Base-by-base conservation (phyloP, 192 early-diverging fungal genomes). In the Geranomyces variabilis region DNA sequence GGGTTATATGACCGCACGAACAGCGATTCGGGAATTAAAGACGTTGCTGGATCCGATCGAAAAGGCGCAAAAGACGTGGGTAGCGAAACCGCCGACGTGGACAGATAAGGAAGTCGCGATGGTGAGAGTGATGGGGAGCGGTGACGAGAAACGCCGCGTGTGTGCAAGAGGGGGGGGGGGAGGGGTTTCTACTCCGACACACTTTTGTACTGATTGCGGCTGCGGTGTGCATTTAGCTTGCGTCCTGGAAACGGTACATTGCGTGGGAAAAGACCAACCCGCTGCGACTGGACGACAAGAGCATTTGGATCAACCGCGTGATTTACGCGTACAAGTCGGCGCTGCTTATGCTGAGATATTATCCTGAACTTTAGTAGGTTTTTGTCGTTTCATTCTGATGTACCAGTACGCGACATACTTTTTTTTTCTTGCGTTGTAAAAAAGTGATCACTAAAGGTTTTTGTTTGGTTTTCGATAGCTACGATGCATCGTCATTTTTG, bases 1-100 rank as follows among this genome's bases (percentile, higher is more conserved):
- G 41, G 84, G 86, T 22, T 98, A 98, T 73, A 98, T 96, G 93
- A 93, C 93, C 5, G 95, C 96, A 1, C 89, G 96, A 73, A 92
- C 90, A 9, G 93, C 90, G 28, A 79, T 89, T 34, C 89, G 90
- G 51, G 94, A 96, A 43, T 82, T 94, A 71, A 87, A 90, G 61
- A 82, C 81, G n/a, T 78, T 93, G 41, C 89, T 89, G 26, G 94
- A 94, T 61, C 77, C 81, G 1, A 93, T 99, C 63, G 88, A 88
- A 26, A 84, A 82, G 15, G 81, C 67, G 24, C 80, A 83, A 68
- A 75, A 79, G 45, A 80, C 81, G 22, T 82, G 86, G 45, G 68
- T 95, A 22, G 89, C 96, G 0, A 82, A 77, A 67, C 93, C 92
- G 24, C 89, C 93, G 4, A 84, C 79, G 34, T 97, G 96, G 96